Percentiles rank a stretch among this genome's conserved stretches.
Evolutionary conservation across 2,329 filamentous ascomycete genomes (phyloP).

Genomic region (Alternaria longipes): DNA sequence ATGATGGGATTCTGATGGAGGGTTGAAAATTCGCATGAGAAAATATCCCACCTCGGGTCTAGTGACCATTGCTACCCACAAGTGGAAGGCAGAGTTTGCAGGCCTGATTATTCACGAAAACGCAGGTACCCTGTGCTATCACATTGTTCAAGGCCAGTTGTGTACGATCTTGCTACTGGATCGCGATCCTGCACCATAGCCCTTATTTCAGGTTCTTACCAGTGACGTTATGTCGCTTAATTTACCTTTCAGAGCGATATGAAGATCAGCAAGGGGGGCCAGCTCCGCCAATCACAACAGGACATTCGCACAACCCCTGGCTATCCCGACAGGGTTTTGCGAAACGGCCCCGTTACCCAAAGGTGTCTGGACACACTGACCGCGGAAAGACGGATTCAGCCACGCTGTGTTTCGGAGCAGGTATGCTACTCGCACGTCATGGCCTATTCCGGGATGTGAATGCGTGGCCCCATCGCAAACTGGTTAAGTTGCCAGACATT

Average conservation of each 20-base stretch:
- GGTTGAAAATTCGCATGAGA: slow-evolving; percentile 12
- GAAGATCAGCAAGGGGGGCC: slow-evolving; percentile 29
- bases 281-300: slow-evolving; percentile 33
- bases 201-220: slow-evolving; percentile 21
- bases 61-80: neutral
- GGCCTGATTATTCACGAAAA: slow-evolving; percentile 16
- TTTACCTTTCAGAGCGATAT: slow-evolving; percentile 16
- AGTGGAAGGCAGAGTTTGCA: slow-evolving; percentile 4
- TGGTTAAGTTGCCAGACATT: slow-evolving; percentile 22
- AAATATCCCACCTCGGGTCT: slow-evolving; percentile 4
- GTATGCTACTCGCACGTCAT: slow-evolving; percentile 36
- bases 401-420: slow-evolving; percentile 20
- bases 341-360: slow-evolving; percentile 18
- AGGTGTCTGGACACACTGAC: slow-evolving; percentile 13
- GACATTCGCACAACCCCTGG: slow-evolving; percentile 2
- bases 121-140: slow-evolving; percentile 38
- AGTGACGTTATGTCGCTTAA: slow-evolving; percentile 45
- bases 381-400: slow-evolving; percentile 28
- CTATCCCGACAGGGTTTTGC: slow-evolving; percentile 22
- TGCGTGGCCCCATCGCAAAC: slow-evolving; percentile 20
- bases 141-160: slow-evolving; percentile 24
- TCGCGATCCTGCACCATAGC: slow-evolving; percentile 36
- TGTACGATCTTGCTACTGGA: slow-evolving; percentile 24
- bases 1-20: slow-evolving; percentile 23
- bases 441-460: slow-evolving; percentile 27